A percentile compares a stretch with the other conserved stretches of the same genome.
Conservation (phyloP, 495 filamentous ascomycete genomes). For the Penicillium coprophilum region DNA sequence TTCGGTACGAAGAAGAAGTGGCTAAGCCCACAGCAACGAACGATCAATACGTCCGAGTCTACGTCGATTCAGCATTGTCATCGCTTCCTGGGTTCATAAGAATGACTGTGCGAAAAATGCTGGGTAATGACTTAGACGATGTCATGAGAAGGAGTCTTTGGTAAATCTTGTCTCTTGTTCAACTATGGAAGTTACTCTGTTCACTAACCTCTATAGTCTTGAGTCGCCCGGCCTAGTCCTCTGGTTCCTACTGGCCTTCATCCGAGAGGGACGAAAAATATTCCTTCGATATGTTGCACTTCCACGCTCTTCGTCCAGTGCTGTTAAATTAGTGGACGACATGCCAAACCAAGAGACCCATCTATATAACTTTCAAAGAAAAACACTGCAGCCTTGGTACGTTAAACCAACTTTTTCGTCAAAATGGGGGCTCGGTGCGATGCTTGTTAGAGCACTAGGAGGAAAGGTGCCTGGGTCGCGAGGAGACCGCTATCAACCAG, state of each 20-base stretch:
- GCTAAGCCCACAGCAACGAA: slow-evolving; percentile 27
- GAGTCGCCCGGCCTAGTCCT: slow-evolving; percentile 31
- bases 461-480: slow-evolving; percentile 40
- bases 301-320: slow-evolving; percentile 43
- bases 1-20: slow-evolving; percentile 43
- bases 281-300: slow-evolving; percentile 48
- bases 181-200: neutral
- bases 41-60: slow-evolving; percentile 32
- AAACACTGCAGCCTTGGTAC: slow-evolving; percentile 48
- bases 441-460: slow-evolving; percentile 46
- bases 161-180: slow-evolving; percentile 14
- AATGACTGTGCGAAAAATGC: slow-evolving; percentile 22
- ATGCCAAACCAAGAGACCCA: slow-evolving; percentile 16
- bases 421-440: slow-evolving; percentile 49
- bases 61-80: slow-evolving; percentile 27
- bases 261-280: slow-evolving; percentile 39
- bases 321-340: slow-evolving; percentile 17
- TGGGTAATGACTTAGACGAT: slow-evolving; percentile 29
- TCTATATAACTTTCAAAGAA: slow-evolving; percentile 24
- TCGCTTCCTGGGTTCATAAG: slow-evolving; percentile 19
- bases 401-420: slow-evolving; percentile 49
- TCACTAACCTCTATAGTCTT: slow-evolving; percentile 11
- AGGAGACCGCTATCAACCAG: slow-evolving; percentile 46
- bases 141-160: slow-evolving; percentile 26
- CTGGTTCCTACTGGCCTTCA: slow-evolving; percentile 29